These are phyloP conservation scores for Ceratobasidium sp. DNA, from an alignment of 1,284 basidiomycete genomes.

Conservation along the genomic window DNA sequence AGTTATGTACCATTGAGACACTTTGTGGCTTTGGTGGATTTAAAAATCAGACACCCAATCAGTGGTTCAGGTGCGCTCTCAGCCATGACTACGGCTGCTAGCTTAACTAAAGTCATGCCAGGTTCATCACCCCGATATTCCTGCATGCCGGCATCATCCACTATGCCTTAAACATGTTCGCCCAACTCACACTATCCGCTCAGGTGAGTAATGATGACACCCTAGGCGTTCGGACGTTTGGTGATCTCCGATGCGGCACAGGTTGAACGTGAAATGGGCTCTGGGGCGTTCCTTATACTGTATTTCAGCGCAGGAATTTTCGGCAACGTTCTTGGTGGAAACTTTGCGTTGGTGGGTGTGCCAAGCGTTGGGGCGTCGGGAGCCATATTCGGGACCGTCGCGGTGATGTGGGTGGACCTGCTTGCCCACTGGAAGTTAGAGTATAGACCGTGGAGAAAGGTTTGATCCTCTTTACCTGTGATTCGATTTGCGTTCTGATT, in stretches of 20 bases:
- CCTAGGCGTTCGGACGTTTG: conserved; percentile 1
- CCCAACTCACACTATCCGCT: conserved; percentile 78
- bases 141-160: conserved; percentile 92
- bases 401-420: conserved; percentile 81
- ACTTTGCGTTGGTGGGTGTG: conserved; percentile 86
- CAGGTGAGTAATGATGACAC: conserved; percentile 60
- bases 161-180: conserved; percentile 86
- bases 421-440: conserved; percentile 92
- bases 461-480: neutral
- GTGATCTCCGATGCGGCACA: conserved; percentile 49
- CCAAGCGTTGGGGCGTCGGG: conserved; percentile 94
- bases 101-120: conserved; percentile 50
- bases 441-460: conserved; percentile 74
- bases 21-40: conserved; percentile 92
- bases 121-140: conserved; percentile 87
- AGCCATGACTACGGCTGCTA: neutral
- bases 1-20: conserved; percentile 76
- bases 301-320: conserved; percentile 92
- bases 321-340: conserved; percentile 87
- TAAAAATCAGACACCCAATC: conserved; percentile 70
- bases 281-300: conserved; percentile 76
- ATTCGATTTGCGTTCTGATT: conserved; percentile 32
- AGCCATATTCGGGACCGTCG: conserved; percentile 91
- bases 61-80: conserved; percentile 75
- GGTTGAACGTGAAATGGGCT: conserved; percentile 88